Percentiles rank a stretch among this genome's conserved stretches.
These are phyloP conservation scores for Pseudoperonospora humuli DNA, from an alignment of 352 stramenopile species.

Conservation along the genomic window DNA sequence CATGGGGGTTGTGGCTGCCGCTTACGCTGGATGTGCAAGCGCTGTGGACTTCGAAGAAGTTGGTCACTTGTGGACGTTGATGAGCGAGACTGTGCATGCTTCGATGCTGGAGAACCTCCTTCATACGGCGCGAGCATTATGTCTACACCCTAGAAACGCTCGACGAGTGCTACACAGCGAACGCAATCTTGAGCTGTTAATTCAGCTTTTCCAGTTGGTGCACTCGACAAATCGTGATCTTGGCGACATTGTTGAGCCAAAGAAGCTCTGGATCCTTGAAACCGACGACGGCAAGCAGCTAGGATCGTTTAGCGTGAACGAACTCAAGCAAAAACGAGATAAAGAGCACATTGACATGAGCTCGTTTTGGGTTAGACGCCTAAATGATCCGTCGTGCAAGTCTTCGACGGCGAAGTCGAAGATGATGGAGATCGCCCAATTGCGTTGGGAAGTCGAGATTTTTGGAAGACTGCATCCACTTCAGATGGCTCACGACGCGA, in stretches of 20 bases:
- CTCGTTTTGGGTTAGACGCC: constrained; percentile 24
- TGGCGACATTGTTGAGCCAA: constrained; percentile 11
- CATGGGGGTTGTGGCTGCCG: constrained; percentile 50
- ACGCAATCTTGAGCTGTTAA: constrained; percentile 35
- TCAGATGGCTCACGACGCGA: constrained; percentile 62
- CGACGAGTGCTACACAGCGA: constrained; percentile 38
- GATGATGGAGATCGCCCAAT: constrained; percentile 59
- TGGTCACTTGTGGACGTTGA: constrained; percentile 52
- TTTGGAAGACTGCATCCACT: constrained; percentile 35
- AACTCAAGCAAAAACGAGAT: constrained; percentile 38
- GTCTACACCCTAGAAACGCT: constrained; percentile 40
- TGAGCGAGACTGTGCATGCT: constrained; percentile 53
- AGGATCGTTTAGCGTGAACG: constrained; percentile 34
- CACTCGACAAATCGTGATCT: constrained; percentile 36
- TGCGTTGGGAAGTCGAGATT: constrained; percentile 74
- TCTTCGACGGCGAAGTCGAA: constrained; percentile 18
- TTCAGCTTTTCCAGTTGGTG: constrained; percentile 59
- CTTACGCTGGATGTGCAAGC: constrained; percentile 31
- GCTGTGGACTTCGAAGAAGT: constrained; percentile 61
- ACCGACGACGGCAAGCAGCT: constrained; percentile 19
- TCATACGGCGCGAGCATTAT: constrained; percentile 51
- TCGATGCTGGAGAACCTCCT: constrained; percentile 48
- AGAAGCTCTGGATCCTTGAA: constrained; percentile 49
- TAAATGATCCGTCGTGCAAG: constrained; percentile 32
- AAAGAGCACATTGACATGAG: constrained; percentile 22